Base-by-base conservation (phyloP, 345 rosid genomes). In the Clausena lansium region DNA sequence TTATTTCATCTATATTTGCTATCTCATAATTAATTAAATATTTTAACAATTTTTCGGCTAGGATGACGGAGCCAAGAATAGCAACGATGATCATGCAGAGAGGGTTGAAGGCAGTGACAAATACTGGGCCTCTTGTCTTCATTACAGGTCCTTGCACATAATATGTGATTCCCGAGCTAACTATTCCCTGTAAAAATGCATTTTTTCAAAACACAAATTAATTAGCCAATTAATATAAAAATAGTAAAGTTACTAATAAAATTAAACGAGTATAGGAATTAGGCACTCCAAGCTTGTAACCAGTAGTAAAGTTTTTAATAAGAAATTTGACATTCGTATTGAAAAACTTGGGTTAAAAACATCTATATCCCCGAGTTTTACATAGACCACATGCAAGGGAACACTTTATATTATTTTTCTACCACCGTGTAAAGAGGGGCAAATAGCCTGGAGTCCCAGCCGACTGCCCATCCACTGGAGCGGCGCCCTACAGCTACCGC, bases 21-120 rank as follows among this genome's bases (percentile, higher is more conserved):
- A n/a, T n/a, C n/a, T n/a, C n/a, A n/a, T n/a, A n/a, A n/a, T n/a
- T n/a, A n/a, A n/a, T n/a, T n/a, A n/a, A n/a, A n/a, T n/a, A n/a
- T n/a, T n/a, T n/a, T n/a, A n/a, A n/a, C n/a, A n/a, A n/a, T n/a
- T n/a, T 86, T 80, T 92, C 94, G 8, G 83, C 84, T 2, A 94
- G 83, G 77, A 91, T 83, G 36, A 85, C 20, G 45, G 92, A 88
- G 41, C 84, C 89, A 68, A 94, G 86, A 50, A 77, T 64, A 36
- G 93, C 85, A 17, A 88, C 95, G 22, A 89, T 81, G 81, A 93
- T 82, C 98, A 89, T 92, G 84, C 97, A 89, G 0, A 92, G 85
- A 70, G 96, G 96, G 80, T 91, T 92, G 77, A 94, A 93, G 8
- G 90, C 93, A 13, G 97, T 93, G 13, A 90, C 94, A 30, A 91